Evolutionary conservation across 2,329 filamentous ascomycete species (phyloP).

Genomic region (Alternaria postmessia): DNA sequence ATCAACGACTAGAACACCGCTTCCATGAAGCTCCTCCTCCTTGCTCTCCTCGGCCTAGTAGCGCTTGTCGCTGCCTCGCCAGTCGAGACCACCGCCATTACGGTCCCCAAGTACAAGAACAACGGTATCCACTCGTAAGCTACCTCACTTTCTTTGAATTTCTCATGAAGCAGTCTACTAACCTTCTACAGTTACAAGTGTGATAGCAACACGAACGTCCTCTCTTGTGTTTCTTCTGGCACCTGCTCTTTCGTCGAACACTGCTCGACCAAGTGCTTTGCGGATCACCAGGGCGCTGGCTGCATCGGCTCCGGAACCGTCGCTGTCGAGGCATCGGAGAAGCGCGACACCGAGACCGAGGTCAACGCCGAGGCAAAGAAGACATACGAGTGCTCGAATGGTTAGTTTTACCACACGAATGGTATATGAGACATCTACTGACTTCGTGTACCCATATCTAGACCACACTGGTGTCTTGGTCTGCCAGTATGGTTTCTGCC

Average conservation of each 20-base stretch:
- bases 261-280: neutral
- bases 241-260: neutral
- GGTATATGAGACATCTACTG: neutral
- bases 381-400: constrained; percentile 14
- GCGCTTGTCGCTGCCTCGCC: constrained; percentile 7
- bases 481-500: constrained; percentile 24
- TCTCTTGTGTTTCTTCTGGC: neutral
- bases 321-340: neutral
- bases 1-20: neutral
- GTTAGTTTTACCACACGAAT: neutral
- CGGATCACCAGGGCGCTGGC: neutral
- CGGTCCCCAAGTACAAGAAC: neutral
- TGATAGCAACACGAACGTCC: neutral
- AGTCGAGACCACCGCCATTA: neutral
- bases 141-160: neutral
- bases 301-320: neutral
- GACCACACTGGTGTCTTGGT: constrained; percentile 15
- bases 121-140: neutral
- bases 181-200: constrained; percentile 4
- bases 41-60: constrained; percentile 11
- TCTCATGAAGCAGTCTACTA: neutral
- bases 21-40: constrained; percentile 15
- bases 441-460: neutral
- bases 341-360: neutral
- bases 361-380: neutral